Base-by-base conservation (phyloP, 129 eudicot species). In the Pittosporum tobira region DNA sequence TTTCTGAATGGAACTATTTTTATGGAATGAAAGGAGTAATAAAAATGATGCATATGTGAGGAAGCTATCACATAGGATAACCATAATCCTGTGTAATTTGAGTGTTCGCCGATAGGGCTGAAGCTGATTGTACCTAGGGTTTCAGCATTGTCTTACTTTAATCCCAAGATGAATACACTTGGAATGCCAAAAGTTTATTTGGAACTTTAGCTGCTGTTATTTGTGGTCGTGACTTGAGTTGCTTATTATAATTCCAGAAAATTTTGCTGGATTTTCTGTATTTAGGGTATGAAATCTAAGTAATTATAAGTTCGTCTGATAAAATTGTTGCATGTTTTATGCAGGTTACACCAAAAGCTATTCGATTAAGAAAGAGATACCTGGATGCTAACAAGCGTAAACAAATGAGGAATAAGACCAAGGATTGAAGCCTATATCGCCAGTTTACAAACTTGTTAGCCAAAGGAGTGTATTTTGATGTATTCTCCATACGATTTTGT, bases 271-370 rank as follows among this genome's bases (percentile, higher is more conserved):
- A n/a, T n/a, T n/a, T n/a, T n/a, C n/a, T n/a, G n/a, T n/a, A n/a
- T n/a, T n/a, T n/a, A n/a, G n/a, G n/a, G n/a, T n/a, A n/a, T n/a
- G n/a, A n/a, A n/a, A n/a, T n/a, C n/a, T n/a, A n/a, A n/a, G n/a
- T n/a, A n/a, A n/a, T 22, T n/a, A n/a, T n/a, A n/a, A 31, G 12
- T 55, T 12, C n/a, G n/a, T 55, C 15, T n/a, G 2, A 28, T 30
- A 55, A 18, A 55, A 31, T 49, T 23, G 3, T 18, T n/a, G n/a
- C n/a, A n/a, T 21, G 43, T 37, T 1, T 18, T 49, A 30, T 56
- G 76, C 85, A 89, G 95, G 97, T 85, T 68, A 89, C 97, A 1
- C 97, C 97, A 45, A 84, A 70, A 30, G 59, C 80, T 46, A 82
- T 89, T 46, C 85, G 93, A 67, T 71, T 89, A 61, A 89, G 95